phyloP scores from a whole-genome alignment of 805 yeast genomes.

The Torulaspora gathmanii region DNA sequence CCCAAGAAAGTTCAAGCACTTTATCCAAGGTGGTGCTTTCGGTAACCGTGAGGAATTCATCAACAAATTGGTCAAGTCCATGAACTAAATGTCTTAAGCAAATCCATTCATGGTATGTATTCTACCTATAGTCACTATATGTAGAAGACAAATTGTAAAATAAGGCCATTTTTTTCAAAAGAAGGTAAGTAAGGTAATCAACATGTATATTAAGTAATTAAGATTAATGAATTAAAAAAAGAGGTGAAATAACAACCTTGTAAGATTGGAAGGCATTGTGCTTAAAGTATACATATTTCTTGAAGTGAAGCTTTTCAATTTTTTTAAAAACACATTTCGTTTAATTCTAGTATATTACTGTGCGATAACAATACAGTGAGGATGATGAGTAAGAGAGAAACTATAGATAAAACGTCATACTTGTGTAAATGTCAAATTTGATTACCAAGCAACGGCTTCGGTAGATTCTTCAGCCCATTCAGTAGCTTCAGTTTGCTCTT shows the following conservation, averaged over 20 bases:
- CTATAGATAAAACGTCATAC: constrained; percentile 21
- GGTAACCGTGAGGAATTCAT: constrained; percentile 97
- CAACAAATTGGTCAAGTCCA: constrained; percentile 88
- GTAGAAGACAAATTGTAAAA: constrained; percentile 7
- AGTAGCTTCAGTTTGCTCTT: constrained; percentile 59
- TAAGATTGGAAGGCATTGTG: background rate
- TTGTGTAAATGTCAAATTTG: constrained; percentile 13
- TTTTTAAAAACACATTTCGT: constrained; percentile 12
- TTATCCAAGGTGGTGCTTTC: constrained; percentile 96
- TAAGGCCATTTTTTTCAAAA: constrained; percentile 3
- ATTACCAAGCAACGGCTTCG: constrained; percentile 35
- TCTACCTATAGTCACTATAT: constrained; percentile 11
- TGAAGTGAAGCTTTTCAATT: background rate
- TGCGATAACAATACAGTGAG: constrained; percentile 20
- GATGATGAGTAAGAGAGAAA: constrained; percentile 16
- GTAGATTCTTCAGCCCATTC: constrained; percentile 53
- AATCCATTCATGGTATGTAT: constrained; percentile 7
- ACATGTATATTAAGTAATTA: background rate
- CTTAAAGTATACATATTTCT: background rate
- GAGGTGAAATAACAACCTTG: background rate
- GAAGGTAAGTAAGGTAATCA: background rate
- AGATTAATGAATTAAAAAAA: background rate
- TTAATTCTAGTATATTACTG: constrained; percentile 17
- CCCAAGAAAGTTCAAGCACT: constrained; percentile 93
- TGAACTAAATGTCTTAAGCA: constrained; percentile 56